A percentile compares a stretch with the other conserved stretches of the same genome.
phyloP scores from a whole-genome alignment of 2,329 filamentous ascomycete species.

The Trichoderma sp. region DNA sequence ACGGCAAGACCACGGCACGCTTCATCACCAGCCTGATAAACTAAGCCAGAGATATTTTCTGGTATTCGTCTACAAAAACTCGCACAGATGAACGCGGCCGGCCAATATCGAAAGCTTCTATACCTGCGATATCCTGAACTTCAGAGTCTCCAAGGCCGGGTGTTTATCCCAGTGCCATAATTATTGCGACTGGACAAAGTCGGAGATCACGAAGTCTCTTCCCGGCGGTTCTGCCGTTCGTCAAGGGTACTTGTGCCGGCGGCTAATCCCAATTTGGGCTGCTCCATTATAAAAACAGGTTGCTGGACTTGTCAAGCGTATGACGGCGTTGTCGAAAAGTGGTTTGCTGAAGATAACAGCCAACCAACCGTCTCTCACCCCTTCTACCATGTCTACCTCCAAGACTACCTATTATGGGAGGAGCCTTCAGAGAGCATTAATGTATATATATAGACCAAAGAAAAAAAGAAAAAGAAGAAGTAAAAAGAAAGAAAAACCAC shows the following conservation, averaged over 20 bases:
- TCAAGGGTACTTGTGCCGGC: not conserved
- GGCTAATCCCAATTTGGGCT: constrained; percentile 1
- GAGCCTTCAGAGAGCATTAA: not conserved
- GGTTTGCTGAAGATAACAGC: not conserved
- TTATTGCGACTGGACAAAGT: not conserved
- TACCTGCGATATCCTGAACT: not conserved
- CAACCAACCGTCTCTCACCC: no score
- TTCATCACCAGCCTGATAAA: no score
- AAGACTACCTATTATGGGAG: not conserved
- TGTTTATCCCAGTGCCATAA: not conserved
- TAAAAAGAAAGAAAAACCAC: not conserved
- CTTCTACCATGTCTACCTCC: not conserved
- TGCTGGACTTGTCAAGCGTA: not conserved
- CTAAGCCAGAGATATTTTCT: no score
- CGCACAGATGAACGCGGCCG: no score
- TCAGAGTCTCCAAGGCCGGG: not conserved
- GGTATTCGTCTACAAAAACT: no score
- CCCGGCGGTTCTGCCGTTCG: not conserved
- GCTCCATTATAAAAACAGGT: not conserved
- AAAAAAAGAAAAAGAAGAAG: not conserved
- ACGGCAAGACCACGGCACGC: no score
- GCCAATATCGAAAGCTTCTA: no score
- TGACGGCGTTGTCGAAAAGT: not conserved
- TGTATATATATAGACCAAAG: no score
- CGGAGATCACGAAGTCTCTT: not conserved